These are phyloP conservation scores for Nannizziopsis barbatae DNA, from an alignment of 2,329 filamentous ascomycete genomes.

Conservation along the genomic window DNA sequence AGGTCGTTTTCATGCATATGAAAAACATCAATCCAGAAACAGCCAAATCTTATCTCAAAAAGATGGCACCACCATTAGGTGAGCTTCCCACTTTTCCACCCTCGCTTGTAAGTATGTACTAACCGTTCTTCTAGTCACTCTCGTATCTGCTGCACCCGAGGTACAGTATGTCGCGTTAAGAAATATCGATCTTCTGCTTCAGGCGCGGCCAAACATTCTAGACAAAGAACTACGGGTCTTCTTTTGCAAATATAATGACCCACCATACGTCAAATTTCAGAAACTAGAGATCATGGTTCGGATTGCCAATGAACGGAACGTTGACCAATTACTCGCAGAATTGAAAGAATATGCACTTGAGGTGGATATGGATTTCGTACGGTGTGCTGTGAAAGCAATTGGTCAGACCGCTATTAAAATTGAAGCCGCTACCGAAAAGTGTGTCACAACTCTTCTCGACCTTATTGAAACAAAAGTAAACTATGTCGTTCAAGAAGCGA, in stretches of 20 bases:
- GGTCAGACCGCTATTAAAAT: slow-evolving; percentile 99
- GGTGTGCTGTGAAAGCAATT: slow-evolving; percentile 87
- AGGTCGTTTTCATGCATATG: slow-evolving; percentile 97
- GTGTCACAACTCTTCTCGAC: slow-evolving; percentile 85
- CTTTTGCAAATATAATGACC: slow-evolving; percentile 99
- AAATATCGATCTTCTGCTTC: slow-evolving; percentile 90
- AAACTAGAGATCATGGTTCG: slow-evolving; percentile 99
- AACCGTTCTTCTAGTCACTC: slow-evolving; percentile 53
- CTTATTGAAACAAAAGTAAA: slow-evolving; percentile 96
- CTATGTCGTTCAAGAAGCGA: slow-evolving; percentile 95
- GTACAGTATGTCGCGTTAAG: slow-evolving; percentile 94
- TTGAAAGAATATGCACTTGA: slow-evolving; percentile 95
- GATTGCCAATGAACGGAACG: slow-evolving; percentile 95
- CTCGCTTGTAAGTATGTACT: not conserved
- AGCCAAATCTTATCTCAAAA: slow-evolving; percentile 79
- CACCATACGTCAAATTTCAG: slow-evolving; percentile 91
- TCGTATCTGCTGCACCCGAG: slow-evolving; percentile 89
- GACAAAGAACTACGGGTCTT: slow-evolving; percentile 97
- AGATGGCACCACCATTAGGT: slow-evolving; percentile 95
- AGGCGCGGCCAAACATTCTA: slow-evolving; percentile 91
- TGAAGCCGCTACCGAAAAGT: slow-evolving; percentile 85
- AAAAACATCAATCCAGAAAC: slow-evolving; percentile 65
- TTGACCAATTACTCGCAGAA: slow-evolving; percentile 86
- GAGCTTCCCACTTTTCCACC: slow-evolving; percentile 23
- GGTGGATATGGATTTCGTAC: slow-evolving; percentile 98